phyloP scores from a whole-genome alignment of 257 asterid genomes.

The Jacaranda copaia region DNA sequence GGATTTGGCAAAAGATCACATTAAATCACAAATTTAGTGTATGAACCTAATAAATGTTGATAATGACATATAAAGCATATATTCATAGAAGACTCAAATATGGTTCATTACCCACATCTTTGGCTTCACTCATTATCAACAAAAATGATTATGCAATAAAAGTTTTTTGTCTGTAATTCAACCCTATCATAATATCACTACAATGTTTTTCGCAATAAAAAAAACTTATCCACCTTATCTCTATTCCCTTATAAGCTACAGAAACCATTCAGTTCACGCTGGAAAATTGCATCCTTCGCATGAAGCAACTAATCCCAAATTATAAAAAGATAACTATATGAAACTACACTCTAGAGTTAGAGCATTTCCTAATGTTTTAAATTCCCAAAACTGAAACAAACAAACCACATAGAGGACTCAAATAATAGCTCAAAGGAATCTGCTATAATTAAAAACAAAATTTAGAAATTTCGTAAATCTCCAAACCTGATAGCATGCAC shows the following conservation, averaged over 20 bases:
- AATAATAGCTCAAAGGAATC: too few species aligned
- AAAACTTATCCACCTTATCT: constrained; percentile 22
- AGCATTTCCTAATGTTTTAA: too few species aligned
- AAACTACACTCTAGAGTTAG: too few species aligned
- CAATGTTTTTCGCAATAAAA: constrained; percentile 29
- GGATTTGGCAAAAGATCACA: constrained; percentile 1
- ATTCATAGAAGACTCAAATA: constrained; percentile 23
- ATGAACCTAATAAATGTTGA: constrained; percentile 17
- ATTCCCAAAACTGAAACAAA: too few species aligned
- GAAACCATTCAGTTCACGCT: background rate
- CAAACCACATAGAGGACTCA: too few species aligned
- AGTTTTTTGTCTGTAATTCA: background rate
- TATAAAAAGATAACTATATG: too few species aligned
- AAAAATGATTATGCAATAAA: constrained; percentile 21
- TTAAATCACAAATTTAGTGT: constrained; percentile 23
- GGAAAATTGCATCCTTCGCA: constrained; percentile 3
- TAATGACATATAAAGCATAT: constrained; percentile 32
- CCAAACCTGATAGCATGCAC: too few species aligned
- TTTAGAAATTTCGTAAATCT: too few species aligned
- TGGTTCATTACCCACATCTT: constrained; percentile 26
- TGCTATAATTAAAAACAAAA: too few species aligned
- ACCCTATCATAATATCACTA: background rate
- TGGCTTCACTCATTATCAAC: constrained; percentile 28
- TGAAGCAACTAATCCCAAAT: too few species aligned
- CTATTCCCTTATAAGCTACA: background rate